phyloP scores from a whole-genome alignment of 2,329 filamentous ascomycete species.

The Aspergillus sergii region DNA sequence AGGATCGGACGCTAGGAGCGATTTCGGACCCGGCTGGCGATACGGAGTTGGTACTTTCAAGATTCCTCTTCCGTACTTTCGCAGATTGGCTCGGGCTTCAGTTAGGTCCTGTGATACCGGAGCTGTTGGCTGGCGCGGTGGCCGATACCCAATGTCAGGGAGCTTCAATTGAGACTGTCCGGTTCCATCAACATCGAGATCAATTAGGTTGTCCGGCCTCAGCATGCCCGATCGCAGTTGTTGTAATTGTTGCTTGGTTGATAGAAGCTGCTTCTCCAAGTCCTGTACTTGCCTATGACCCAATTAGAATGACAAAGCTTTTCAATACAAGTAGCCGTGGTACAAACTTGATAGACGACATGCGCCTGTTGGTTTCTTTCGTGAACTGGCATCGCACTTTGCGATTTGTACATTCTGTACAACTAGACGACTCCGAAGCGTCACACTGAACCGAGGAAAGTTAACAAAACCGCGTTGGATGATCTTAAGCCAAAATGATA shows the following conservation, averaged over 20 bases:
- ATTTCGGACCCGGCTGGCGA: conserved; percentile 56
- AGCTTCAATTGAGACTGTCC: conserved; percentile 57
- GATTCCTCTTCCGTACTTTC: conserved; percentile 73
- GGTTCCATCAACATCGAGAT: conserved; percentile 42
- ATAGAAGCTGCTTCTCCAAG: conserved; percentile 84
- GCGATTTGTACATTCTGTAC: conserved; percentile 94
- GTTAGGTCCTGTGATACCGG: conserved; percentile 69
- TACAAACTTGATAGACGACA: conserved; percentile 92
- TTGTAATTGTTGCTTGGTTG: conserved; percentile 77
- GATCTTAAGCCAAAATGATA: conserved; percentile 5
- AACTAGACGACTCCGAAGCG: conserved; percentile 93
- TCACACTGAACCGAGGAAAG: conserved; percentile 64
- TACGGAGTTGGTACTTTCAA: conserved; percentile 76
- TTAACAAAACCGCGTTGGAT: conserved; percentile 3
- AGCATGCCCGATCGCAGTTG: conserved; percentile 68
- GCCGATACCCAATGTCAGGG: conserved; percentile 67
- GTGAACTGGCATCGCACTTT: conserved; percentile 99
- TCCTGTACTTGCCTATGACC: conserved; percentile 79
- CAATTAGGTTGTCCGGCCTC: conserved; percentile 50
- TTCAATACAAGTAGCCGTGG: conserved; percentile 6
- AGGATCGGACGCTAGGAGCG: conserved; percentile 55
- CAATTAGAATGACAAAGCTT: conserved; percentile 20
- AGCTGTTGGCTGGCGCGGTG: conserved; percentile 64
- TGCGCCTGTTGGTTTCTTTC: conserved; percentile 95
- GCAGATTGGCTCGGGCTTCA: conserved; percentile 71